Base-by-base conservation (phyloP, 1,284 basidiomycete genomes). In the Apiotrichum sp. region DNA sequence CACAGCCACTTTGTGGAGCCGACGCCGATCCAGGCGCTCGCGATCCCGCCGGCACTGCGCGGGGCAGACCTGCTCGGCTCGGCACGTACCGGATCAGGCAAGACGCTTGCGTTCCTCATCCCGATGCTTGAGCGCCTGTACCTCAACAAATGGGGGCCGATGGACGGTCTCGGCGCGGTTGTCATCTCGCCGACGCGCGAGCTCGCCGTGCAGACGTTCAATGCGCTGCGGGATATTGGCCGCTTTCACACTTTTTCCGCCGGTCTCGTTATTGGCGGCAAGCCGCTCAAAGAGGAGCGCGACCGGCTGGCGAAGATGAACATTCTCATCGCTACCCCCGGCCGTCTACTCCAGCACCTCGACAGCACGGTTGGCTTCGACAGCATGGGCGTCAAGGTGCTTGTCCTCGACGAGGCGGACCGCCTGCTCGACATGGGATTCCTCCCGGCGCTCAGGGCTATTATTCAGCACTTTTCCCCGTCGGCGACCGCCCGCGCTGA, bases 341-440 rank as follows among this genome's bases (percentile, higher is more conserved):
- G 95, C 14, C 83, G 96, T 53, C 78, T 98, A 33, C 78, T 98
- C 52, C 96, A 99, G 71, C 96, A 98, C 74, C 89, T 98, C 86
- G 96, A 98, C 71, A 93, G 98, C 76, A 98, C 96, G 0, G 84
- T 93, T 49, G 93, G 93, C 1, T 97, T 98, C 66, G 92, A 95
- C 59, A 85, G 86, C 39, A 86, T 89, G 62, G 90, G 92, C 66
- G 77, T 98, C 32, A 93, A 98, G 72, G 73, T 96, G 22, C 83
- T 98, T n/a, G 92, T 98, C 2, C 84, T 98, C 22, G 93, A 98
- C 70, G 93, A 98, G 80, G 93, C 93, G 1, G 93, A 98, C 72
- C 85, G 95, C 35, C 91, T 97, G 52, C 83, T 98, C 32, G 95
- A 98, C 73, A 90, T 98, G 87, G 95, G 93, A 13, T 98, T 98